Evolutionary conservation across 2,329 filamentous ascomycete genomes (phyloP), one percentile per base, ranked within the genome.

Genomic region (Pezicula carpinea): DNA sequence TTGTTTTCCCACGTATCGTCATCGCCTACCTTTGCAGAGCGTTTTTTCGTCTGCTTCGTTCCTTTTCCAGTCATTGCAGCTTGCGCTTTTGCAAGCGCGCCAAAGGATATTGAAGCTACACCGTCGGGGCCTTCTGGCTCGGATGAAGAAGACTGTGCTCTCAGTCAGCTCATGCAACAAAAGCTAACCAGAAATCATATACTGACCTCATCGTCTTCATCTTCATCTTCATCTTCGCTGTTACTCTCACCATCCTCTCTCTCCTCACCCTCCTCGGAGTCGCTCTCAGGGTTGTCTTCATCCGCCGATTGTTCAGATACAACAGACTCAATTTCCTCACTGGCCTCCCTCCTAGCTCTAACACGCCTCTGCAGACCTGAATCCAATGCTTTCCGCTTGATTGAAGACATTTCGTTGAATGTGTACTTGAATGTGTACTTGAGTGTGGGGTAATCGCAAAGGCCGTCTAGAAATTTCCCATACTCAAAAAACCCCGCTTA

Each of bases 71-170:
- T 63, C 44, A 95, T 68, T 0, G 82, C 78, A 33, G 83, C 83
- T 70, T 95, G 89, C 1, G 90, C 91, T 72, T 89, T 88, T 54
- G 88, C 89, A 34, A 96, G 74, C n/a, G 88, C 87, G 53, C 90
- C 91, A 61, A 97, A 96, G 19, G 90, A 93, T 54, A 96, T 81
- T 51, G 75, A 73, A 7, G 79, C 71, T 38, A 75, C 68, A 40
- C 60, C 58, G 34, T 58, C 53, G 5, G 49, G 42, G 14, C 47
- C 44, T 26, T 47, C 53, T 26, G 53, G 44, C 13, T 54, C 50
- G 4, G 57, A 53, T 23, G 45, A 48, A 18, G 23, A 44, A 17
- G 21, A 34, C 29, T 32, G 13, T 19, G 29, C 32, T n/a, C 21
- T 45, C 19, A 18, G 35, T 46, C 34, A 60, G 21, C 66, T 54